Evolutionary conservation across 1,139 yeast species (phyloP), one percentile per base, ranked within the genome.

Genomic region (Suhomyces atakaporum): DNA sequence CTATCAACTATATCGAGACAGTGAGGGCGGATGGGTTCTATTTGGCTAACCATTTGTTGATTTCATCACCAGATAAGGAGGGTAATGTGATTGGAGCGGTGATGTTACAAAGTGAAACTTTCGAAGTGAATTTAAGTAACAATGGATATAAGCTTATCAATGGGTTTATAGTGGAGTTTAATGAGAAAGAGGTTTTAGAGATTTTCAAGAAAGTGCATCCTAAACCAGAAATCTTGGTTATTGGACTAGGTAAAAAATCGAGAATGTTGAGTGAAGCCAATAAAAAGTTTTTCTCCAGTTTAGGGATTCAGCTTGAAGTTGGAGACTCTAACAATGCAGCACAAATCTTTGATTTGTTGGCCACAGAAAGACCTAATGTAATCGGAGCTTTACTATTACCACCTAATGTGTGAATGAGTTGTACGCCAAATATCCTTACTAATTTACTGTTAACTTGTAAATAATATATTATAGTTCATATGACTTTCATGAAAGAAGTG

Each of bases 291-390:
- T 67, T 86, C 36, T 69, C 74, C 12, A 58, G 66, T 2, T 60
- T 82, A 39, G 95, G 95, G 0, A 77, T 84, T 20, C 83, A 80
- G 52, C 59, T 81, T 16, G 94, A 86, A 49, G 66, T 81, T 3
- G 77, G 87, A 24, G 84, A 80, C 50, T 80, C 87, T 2, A 43
- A 46, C 15, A 79, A 78, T 48, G 87, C 89, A 0, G 92, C 87
- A 4, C 76, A 77, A 43, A 79, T 76, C 43, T 87, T 77, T 60
- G 94, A 86, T 51, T 61, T 86, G 33, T 62, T 86, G 42, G 88
- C 94, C 3, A 84, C 92, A 0, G 95, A 87, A 51, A 67, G 95
- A 45, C 89, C 94, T 0, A 67, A 72, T 20, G 79, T 77, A 19
- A 78, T 86, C 18, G 88, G 81, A 1, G 92, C 85, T 0, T 61